Evolutionary conservation across 768 basidiomycete genomes (phyloP).

Genomic region (Psilocybe sp.): DNA sequence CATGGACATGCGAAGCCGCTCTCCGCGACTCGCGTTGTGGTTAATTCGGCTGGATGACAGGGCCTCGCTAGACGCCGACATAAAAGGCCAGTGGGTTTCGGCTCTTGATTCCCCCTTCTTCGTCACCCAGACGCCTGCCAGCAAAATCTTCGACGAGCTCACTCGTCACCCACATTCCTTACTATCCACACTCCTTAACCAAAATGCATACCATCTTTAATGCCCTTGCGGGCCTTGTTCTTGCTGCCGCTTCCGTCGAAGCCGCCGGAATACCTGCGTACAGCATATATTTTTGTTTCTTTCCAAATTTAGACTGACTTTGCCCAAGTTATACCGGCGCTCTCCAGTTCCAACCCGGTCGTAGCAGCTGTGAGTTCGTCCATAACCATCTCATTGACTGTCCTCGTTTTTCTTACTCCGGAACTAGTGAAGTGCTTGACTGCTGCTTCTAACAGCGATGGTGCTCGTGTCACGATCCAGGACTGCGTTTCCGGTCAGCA

Average conservation of each 20-base stretch:
- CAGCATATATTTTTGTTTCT: constrained; percentile 2
- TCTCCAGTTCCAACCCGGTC: constrained; percentile 41
- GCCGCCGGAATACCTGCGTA: constrained; percentile 29
- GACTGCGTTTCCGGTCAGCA: constrained; percentile 37
- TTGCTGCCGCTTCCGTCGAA: constrained; percentile 17
- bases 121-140: too few species aligned
- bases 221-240: constrained; percentile 9
- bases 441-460: constrained; percentile 46
- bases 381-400: neutral
- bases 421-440: constrained; percentile 47
- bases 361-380: constrained; percentile 34
- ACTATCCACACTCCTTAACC: constrained; percentile 11
- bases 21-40: too few species aligned
- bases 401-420: neutral
- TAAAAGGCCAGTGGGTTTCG: too few species aligned
- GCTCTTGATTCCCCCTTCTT: too few species aligned
- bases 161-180: constrained; percentile 21
- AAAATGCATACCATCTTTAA: constrained; percentile 16
- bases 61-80: too few species aligned
- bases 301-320: neutral
- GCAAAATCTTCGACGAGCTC: neutral
- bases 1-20: too few species aligned
- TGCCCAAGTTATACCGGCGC: constrained; percentile 36
- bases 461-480: constrained; percentile 45
- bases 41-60: too few species aligned